Conservation (phyloP, 2,329 filamentous ascomycete genomes). For the Neofusicoccum parvum region DNA sequence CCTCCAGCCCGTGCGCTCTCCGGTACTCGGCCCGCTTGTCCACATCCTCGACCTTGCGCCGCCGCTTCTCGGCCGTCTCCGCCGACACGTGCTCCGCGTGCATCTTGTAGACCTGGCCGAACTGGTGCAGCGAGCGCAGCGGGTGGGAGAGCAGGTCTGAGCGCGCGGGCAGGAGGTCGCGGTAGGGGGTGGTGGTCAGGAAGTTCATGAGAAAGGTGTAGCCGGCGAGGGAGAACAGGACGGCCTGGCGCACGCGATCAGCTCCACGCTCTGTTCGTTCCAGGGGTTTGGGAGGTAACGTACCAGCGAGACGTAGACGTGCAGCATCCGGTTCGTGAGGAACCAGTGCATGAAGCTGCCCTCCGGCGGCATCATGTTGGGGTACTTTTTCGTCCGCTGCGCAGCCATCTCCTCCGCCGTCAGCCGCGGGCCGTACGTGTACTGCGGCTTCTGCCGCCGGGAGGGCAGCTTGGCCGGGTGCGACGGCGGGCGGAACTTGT, state of each 20-base stretch:
- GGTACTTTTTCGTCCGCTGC: slow-evolving; percentile 75
- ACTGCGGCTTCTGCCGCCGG: slow-evolving; percentile 55
- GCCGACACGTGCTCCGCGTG: slow-evolving; percentile 72
- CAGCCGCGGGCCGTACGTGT: slow-evolving; percentile 74
- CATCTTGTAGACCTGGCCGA: slow-evolving; percentile 73
- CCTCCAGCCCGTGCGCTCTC: slow-evolving; percentile 71
- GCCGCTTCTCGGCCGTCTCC: slow-evolving; percentile 70
- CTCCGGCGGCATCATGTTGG: slow-evolving; percentile 82
- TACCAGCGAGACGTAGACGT: slow-evolving; percentile 84
- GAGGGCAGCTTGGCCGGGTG: slow-evolving; percentile 72
- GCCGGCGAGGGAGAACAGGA: slow-evolving; percentile 68
- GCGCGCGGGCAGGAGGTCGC: slow-evolving; percentile 73
- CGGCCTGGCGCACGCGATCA: slow-evolving; percentile 51
- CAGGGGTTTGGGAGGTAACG: slow-evolving; percentile 29
- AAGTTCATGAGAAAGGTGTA: slow-evolving; percentile 80
- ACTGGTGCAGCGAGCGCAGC: slow-evolving; percentile 64
- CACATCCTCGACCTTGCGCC: slow-evolving; percentile 78
- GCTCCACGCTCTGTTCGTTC: no score
- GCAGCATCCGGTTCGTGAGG: slow-evolving; percentile 73
- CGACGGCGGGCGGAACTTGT: slow-evolving; percentile 88
- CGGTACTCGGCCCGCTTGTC: slow-evolving; percentile 84
- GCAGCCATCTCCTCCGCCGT: slow-evolving; percentile 65
- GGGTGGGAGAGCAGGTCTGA: slow-evolving; percentile 72
- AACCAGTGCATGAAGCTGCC: slow-evolving; percentile 86
- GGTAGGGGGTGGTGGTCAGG: slow-evolving; percentile 75